Percentiles rank a stretch among this genome's conserved stretches.
phyloP scores from a whole-genome alignment of 495 filamentous ascomycete genomes.

The Ascodesmis nigricans region DNA sequence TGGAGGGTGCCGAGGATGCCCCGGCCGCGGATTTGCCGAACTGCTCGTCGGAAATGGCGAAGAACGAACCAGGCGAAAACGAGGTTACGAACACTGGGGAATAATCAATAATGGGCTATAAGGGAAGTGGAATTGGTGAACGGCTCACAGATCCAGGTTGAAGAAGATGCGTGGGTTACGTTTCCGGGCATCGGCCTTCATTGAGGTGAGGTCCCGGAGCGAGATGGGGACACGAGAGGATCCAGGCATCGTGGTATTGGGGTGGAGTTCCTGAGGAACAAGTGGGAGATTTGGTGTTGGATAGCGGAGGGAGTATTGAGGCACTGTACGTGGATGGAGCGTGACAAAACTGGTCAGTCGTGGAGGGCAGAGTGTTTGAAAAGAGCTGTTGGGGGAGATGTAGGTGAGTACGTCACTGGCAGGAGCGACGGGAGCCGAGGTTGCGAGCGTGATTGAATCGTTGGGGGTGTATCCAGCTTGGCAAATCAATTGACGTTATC shows the following conservation, averaged over 20 bases:
- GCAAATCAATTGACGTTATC: too few relatives aligned
- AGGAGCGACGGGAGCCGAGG: too few relatives aligned
- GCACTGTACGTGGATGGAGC: too few relatives aligned
- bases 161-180: slow-evolving; percentile 35
- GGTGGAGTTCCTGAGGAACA: slow-evolving; percentile 4
- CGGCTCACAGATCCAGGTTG: slow-evolving; percentile 60
- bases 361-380: too few relatives aligned
- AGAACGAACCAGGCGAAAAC: slow-evolving; percentile 79
- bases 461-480: too few relatives aligned
- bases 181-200: slow-evolving; percentile 30
- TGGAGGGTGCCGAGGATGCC: slow-evolving; percentile 59
- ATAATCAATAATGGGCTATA: background rate
- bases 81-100: slow-evolving; percentile 53
- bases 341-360: too few relatives aligned
- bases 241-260: slow-evolving; percentile 31
- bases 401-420: too few relatives aligned
- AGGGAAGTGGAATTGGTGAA: background rate
- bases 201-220: slow-evolving; percentile 38
- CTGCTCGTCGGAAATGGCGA: slow-evolving; percentile 58
- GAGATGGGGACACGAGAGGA: slow-evolving; percentile 45
- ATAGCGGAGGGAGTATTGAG: too few relatives aligned
- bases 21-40: slow-evolving; percentile 68
- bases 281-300: too few relatives aligned
- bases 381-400: too few relatives aligned
- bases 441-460: too few relatives aligned